Evolutionary conservation across 2,329 filamentous ascomycete genomes (phyloP), one percentile per base, ranked within the genome.

Genomic region (Hortaea werneckii): DNA sequence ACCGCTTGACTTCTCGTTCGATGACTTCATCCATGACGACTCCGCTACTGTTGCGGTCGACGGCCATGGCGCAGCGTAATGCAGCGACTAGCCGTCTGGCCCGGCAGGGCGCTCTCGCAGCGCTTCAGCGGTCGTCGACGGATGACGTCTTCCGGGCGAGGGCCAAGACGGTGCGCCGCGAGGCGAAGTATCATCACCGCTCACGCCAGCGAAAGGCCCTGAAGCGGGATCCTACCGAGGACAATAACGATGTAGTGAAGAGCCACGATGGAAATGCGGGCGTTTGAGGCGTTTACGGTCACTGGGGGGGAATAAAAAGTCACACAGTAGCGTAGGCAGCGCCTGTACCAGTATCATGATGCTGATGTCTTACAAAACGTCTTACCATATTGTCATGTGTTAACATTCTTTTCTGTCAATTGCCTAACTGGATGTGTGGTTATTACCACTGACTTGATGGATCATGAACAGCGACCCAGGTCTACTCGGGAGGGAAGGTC

Each of bases 81-180:
- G 65, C 68, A 66, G 69, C 69, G 69, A 72, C 69, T 67, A 62
- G 66, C 64, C 61, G 66, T 52, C 59, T 53, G 64, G 65, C 64
- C 64, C 66, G 42, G 49, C 46, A 49, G 48, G 67, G 66, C 64
- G 64, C 52, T 55, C 48, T 47, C 40, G 46, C 44, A 51, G 54
- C 52, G 53, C 55, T 55, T 52, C 40, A 43, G 51, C 54, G 54
- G 52, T 49, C 44, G 48, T 54, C 53, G 8, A 34, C 10, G 8
- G 40, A 13, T 34, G 48, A 48, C 29, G 38, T 42, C 38, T 13
- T 28, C n/a, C 41, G 42, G 44, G 37, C 27, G 40, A 29, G 3
- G 10, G 40, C 10, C 29, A 9, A 30, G 28, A 26, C 11, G 37
- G n/a, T 13, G 11, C 20, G 28, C 40, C 7, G 40, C 11, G 40